These are phyloP conservation scores for Metarhizium sp. DNA, from an alignment of 2,329 filamentous ascomycete species.

Conservation along the genomic window DNA sequence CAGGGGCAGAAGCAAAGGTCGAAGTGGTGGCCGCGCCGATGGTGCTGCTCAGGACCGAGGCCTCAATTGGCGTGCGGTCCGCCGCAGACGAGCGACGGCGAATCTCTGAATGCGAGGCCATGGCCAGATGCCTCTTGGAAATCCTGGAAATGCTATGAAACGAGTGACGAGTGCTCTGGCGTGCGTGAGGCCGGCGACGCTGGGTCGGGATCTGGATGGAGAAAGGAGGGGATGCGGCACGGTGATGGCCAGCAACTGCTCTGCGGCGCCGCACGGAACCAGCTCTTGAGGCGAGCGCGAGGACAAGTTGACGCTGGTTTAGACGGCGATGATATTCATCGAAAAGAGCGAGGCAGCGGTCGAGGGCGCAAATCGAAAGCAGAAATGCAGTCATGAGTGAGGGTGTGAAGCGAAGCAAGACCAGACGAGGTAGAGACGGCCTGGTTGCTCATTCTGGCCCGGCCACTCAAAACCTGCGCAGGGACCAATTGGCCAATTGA, in stretches of 20 bases:
- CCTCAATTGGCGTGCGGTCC: conserved; percentile 22
- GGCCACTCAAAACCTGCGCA: not conserved
- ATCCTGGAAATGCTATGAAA: conserved; percentile 9
- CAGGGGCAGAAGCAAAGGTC: conserved; percentile 13
- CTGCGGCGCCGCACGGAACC: conserved; percentile 28
- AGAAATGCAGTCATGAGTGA: conserved; percentile 38
- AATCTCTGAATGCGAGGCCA: conserved; percentile 28
- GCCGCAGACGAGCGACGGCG: conserved; percentile 30
- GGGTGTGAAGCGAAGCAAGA: conserved; percentile 5
- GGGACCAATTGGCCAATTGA: not conserved
- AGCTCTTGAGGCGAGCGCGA: conserved; percentile 34
- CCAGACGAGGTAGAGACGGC: not conserved
- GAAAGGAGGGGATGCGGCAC: conserved; percentile 24
- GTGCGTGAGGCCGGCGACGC: not conserved
- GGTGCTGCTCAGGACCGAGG: conserved; percentile 11
- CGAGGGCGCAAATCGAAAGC: conserved; percentile 36
- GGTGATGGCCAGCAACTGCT: conserved; percentile 6
- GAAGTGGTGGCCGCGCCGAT: conserved; percentile 13
- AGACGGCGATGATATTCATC: conserved; percentile 31
- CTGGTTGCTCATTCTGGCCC: not conserved
- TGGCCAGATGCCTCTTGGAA: conserved; percentile 17
- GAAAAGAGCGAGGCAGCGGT: conserved; percentile 35
- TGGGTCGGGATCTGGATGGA: conserved; percentile 12
- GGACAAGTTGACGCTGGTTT: conserved; percentile 27
- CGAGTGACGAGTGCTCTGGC: conserved; percentile 3